Evolutionary conservation across 805 yeast species (phyloP), one percentile per base, ranked within the genome.

Genomic region (Barnettozyma salicaria): DNA sequence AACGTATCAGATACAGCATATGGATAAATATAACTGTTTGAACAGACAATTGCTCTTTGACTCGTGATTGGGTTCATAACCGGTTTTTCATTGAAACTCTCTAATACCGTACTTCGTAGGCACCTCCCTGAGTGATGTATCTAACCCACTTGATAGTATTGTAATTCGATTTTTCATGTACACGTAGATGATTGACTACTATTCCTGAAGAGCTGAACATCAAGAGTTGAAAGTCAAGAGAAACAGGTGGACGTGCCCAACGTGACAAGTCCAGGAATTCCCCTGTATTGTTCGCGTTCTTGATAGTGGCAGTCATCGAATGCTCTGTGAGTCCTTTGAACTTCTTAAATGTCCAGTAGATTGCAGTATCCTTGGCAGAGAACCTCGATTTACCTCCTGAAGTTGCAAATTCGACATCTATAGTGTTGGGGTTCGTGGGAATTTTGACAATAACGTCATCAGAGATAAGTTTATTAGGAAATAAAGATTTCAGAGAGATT

Each of bases 91-190:
- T 12, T 12, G 12, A 9, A 22, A 22, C 25, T 9, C 19, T 14
- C 35, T 56, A 81, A 44, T 78, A 78, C 38, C 97, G 67, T 8
- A 86, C 69, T 44, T 89, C 96, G 49, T 85, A 88, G 6, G 82
- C 73, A 1, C 95, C 96, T 0, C 90, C 78, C 42, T 70, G 74
- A 1, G 90, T 70, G 12, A 73, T 56, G 56, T 90, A 90, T 49
- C 84, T 76, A 23, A 89, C 94, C 95, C 95, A 87, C 56, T 89
- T 90, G 17, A 84, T 76, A 0, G 95, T 78, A 19, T 71, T 64
- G 60, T 86, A 85, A 37, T 22, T 13, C 7, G 61, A 50, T 57
- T 70, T 62, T 63, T 89, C 70, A 42, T 55, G 64, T 5, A 90
- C 80, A 53, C 75, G 77, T 48, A 89, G 65, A 55, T 74, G 82